These are phyloP conservation scores for Lichenothelia convexa DNA, from an alignment of 495 filamentous ascomycete species.

Conservation along the genomic window DNA sequence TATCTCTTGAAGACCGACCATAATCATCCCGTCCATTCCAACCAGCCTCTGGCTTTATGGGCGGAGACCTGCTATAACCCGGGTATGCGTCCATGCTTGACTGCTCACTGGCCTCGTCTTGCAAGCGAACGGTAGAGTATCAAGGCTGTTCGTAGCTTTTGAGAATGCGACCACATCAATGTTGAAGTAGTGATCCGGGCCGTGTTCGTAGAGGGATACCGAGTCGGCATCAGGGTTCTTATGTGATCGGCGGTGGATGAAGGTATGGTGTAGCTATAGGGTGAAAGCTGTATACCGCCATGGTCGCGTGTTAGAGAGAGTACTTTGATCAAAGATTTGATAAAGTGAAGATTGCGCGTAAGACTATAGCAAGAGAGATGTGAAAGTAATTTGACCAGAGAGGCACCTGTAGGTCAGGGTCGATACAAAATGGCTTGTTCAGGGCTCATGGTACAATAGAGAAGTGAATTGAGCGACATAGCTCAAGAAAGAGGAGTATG, in stretches of 20 bases:
- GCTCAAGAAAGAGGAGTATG: not conserved
- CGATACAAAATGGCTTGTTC: not conserved
- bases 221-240: not conserved
- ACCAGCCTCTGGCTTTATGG: not conserved
- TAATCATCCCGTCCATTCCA: constrained; percentile 5
- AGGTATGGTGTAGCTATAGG: not conserved
- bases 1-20: constrained; percentile 9
- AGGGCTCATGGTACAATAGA: not conserved
- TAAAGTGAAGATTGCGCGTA: too few species aligned
- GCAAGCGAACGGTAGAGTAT: too few species aligned
- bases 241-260: constrained; percentile 4
- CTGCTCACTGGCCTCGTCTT: too few species aligned
- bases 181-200: too few species aligned
- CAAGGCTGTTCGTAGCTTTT: too few species aligned
- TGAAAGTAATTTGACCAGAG: too few species aligned
- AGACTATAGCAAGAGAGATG: too few species aligned
- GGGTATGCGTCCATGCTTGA: not conserved
- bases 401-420: not conserved
- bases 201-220: too few species aligned
- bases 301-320: constrained; percentile 15
- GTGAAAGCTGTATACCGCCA: constrained; percentile 17
- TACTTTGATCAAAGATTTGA: too few species aligned
- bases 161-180: too few species aligned
- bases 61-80: not conserved
- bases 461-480: not conserved